phyloP scores from a whole-genome alignment of 2,329 filamentous ascomycete species.

The Fusarium palustre region DNA sequence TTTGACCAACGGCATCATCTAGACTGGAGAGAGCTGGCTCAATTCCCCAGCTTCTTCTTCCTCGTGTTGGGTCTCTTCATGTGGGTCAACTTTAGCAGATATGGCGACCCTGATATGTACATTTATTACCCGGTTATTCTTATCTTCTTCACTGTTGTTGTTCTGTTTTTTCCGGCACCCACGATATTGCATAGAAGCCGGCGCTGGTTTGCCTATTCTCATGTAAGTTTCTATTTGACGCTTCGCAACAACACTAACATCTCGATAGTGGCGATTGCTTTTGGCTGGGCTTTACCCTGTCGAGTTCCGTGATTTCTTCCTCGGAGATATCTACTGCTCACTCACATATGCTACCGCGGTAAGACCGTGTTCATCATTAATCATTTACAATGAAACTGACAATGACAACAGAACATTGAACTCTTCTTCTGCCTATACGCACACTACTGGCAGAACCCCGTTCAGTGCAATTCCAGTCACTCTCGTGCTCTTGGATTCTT shows the following conservation, averaged over 20 bases:
- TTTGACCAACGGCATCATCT: conserved; percentile 87
- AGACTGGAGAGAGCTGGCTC: conserved; percentile 88
- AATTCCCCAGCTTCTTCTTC: conserved; percentile 87
- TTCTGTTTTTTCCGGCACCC: conserved; percentile 81
- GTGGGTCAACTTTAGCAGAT: conserved; percentile 87
- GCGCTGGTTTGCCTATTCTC: conserved; percentile 89
- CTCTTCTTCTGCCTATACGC: conserved; percentile 95
- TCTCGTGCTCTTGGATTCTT: conserved; percentile 90
- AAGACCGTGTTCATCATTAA: conserved; percentile 54
- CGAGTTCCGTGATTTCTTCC: conserved; percentile 96
- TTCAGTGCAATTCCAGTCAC: conserved; percentile 85
- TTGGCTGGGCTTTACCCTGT: conserved; percentile 91
- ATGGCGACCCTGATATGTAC: conserved; percentile 75
- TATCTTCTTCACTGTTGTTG: conserved; percentile 72
- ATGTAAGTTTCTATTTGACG: conserved; percentile 67
- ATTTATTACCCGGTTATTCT: conserved; percentile 89
- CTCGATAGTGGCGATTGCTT: conserved; percentile 79
- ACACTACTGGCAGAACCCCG: conserved; percentile 77
- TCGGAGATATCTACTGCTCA: conserved; percentile 98
- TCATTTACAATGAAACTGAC: conserved; percentile 13
- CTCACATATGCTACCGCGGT: conserved; percentile 90
- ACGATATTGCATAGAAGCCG: conserved; percentile 81
- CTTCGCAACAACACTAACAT: conserved; percentile 17
- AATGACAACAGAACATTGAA: conserved; percentile 77
- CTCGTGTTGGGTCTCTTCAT: conserved; percentile 82